Conservation (phyloP, 257 asterid species). For the Craterostigma plantagineum region DNA sequence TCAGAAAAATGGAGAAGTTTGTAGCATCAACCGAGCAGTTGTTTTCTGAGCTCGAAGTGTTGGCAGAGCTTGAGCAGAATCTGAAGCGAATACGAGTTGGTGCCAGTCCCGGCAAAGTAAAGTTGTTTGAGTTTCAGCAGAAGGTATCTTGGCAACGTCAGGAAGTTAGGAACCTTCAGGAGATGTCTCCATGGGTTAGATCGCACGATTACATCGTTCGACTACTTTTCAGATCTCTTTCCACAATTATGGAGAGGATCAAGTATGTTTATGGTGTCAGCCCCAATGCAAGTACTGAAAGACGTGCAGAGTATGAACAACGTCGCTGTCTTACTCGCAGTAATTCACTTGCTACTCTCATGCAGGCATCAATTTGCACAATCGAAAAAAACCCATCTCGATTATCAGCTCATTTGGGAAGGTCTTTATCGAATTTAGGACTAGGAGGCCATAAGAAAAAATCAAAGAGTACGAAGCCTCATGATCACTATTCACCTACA, state of each 20-base stretch:
- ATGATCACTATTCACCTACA: slow-evolving; percentile 12
- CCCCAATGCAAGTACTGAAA: background rate
- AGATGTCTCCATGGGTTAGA: slow-evolving; percentile 53
- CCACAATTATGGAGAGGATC: slow-evolving; percentile 50
- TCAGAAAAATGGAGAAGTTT: slow-evolving; percentile 57
- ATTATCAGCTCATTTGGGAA: slow-evolving; percentile 13
- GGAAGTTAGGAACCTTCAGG: slow-evolving; percentile 57
- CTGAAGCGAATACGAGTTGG: slow-evolving; percentile 52
- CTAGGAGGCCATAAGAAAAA: slow-evolving; percentile 15
- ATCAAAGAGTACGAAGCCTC: slow-evolving; percentile 16
- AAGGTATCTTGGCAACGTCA: slow-evolving; percentile 56
- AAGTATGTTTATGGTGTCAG: slow-evolving; percentile 61
- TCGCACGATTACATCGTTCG: slow-evolving; percentile 58
- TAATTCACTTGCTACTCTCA: slow-evolving; percentile 22
- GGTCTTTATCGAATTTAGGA: slow-evolving; percentile 36
- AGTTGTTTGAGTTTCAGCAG: slow-evolving; percentile 67
- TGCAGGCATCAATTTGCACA: slow-evolving; percentile 18
- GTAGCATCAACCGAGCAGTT: slow-evolving; percentile 29
- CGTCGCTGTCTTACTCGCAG: slow-evolving; percentile 17
- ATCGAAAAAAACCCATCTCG: slow-evolving; percentile 19
- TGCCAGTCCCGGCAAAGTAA: slow-evolving; percentile 39
- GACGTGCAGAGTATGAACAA: background rate
- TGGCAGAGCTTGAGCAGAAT: slow-evolving; percentile 64
- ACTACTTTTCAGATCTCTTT: slow-evolving; percentile 62
- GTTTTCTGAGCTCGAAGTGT: slow-evolving; percentile 66